These are phyloP conservation scores for Amniculicola lignicola DNA, from an alignment of 495 filamentous ascomycete genomes.

Conservation along the genomic window DNA sequence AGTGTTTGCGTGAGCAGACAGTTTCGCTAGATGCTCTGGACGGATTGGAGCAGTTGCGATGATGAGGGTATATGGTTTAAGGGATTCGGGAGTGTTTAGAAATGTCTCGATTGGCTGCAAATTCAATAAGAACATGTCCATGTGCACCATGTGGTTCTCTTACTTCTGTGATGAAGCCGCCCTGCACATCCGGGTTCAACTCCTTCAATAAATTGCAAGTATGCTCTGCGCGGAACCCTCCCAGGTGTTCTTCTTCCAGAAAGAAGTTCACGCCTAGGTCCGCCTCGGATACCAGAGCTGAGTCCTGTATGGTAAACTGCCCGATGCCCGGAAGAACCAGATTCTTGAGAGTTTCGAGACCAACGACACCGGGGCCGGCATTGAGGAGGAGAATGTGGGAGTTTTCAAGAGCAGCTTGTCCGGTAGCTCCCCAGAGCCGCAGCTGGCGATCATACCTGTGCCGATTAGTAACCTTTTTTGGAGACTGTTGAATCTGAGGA, in stretches of 20 bases:
- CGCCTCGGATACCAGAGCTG: constrained; percentile 67
- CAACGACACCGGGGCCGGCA: constrained; percentile 75
- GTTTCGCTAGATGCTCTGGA: constrained; percentile 51
- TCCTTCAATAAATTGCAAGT: constrained; percentile 74
- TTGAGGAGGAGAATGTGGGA: constrained; percentile 87
- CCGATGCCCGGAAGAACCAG: constrained; percentile 88
- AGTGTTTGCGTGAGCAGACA: constrained; percentile 57
- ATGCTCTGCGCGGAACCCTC: constrained; percentile 75
- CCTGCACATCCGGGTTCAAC: constrained; percentile 92
- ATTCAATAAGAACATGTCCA: background rate
- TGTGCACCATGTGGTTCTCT: background rate
- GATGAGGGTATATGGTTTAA: constrained; percentile 66
- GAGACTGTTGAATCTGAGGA: background rate
- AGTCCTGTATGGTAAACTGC: constrained; percentile 89
- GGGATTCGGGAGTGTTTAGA: constrained; percentile 40
- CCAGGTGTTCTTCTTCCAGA: constrained; percentile 72
- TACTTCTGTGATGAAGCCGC: constrained; percentile 55
- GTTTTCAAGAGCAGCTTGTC: constrained; percentile 85
- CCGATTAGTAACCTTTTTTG: constrained; percentile 14
- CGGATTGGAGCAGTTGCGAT: constrained; percentile 68
- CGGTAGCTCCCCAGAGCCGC: constrained; percentile 89
- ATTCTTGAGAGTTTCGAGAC: constrained; percentile 94
- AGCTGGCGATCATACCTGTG: constrained; percentile 83
- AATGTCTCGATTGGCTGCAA: constrained; percentile 46
- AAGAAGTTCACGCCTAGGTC: constrained; percentile 98